Conservation (phyloP, 192 early-diverging fungal species). For the Haplosporangium gracile region DNA sequence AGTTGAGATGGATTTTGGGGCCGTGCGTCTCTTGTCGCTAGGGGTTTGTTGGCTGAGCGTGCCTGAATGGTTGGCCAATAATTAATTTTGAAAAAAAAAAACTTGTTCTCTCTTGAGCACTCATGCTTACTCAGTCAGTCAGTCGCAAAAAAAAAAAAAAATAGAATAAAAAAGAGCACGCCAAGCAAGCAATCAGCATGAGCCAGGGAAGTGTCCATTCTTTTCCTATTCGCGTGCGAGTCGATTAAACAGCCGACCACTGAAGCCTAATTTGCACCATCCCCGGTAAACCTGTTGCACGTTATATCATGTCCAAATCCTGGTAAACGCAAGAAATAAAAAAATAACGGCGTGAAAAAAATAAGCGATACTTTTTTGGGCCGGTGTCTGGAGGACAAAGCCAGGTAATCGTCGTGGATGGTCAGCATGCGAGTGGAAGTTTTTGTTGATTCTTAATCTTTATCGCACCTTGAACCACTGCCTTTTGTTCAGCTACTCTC, state of each 20-base stretch:
- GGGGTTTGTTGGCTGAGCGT: background rate
- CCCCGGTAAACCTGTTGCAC: background rate
- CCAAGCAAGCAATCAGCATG: no score
- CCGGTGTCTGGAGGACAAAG: background rate
- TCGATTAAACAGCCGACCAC: background rate
- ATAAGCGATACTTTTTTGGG: background rate
- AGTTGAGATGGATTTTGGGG: background rate
- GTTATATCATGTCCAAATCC: background rate
- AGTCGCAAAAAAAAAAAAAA: background rate
- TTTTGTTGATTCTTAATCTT: background rate
- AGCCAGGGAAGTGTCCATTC: no score
- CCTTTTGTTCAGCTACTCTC: no score
- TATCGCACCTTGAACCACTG: background rate
- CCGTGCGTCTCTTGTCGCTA: background rate
- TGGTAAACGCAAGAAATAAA: background rate
- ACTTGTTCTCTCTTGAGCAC: background rate
- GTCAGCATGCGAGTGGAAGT: background rate
- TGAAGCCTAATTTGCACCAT: background rate
- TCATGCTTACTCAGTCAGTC: background rate
- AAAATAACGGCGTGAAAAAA: background rate
- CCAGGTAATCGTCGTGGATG: background rate
- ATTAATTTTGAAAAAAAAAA: background rate
- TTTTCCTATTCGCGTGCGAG: background rate
- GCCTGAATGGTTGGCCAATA: constrained; percentile 1
- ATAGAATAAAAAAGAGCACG: background rate